These are phyloP conservation scores for Ananas comosus DNA, from an alignment of 176 grass and related monocot species.

Conservation along the genomic window DNA sequence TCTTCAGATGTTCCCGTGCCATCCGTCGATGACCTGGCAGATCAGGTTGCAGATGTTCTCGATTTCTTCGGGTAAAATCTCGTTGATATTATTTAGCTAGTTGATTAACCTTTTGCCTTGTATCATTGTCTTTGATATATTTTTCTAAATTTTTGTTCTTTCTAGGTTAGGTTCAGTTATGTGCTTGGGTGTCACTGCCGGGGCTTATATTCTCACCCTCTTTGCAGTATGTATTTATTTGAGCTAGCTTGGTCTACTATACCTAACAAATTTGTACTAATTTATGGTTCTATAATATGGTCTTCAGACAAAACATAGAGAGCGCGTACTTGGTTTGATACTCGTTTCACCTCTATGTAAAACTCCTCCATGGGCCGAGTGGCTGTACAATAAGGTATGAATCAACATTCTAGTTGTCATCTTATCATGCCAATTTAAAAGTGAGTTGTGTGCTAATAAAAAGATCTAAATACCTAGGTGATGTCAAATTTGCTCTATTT, in stretches of 20 bases:
- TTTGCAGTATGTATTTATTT: conserved; percentile 66
- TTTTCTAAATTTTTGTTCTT: conserved; percentile 32
- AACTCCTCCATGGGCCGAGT: conserved; percentile 82
- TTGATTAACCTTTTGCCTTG: not conserved
- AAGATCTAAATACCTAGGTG: conserved; percentile 32
- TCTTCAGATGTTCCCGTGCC: conserved; percentile 44
- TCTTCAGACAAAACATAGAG: conserved; percentile 84
- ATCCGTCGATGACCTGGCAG: conserved; percentile 78
- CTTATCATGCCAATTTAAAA: not conserved
- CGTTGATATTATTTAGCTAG: conserved; percentile 1
- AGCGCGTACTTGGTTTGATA: conserved; percentile 82
- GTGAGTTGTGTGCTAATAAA: not conserved
- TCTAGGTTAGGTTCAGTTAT: conserved; percentile 94
- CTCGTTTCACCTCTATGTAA: conserved; percentile 92
- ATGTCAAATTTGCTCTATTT: conserved; percentile 93
- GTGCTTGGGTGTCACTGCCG: conserved; percentile 92
- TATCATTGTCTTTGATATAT: not conserved
- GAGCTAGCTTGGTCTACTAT: not conserved
- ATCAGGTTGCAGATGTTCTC: conserved; percentile 85
- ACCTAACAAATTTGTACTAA: conserved; percentile 1
- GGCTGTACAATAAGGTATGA: conserved; percentile 92
- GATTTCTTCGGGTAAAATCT: conserved; percentile 89
- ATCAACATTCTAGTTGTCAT: not conserved
- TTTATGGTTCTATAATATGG: conserved; percentile 4
- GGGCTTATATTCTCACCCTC: conserved; percentile 95